Conservation (phyloP, 768 basidiomycete genomes). For the Amanita jacksonii region DNA sequence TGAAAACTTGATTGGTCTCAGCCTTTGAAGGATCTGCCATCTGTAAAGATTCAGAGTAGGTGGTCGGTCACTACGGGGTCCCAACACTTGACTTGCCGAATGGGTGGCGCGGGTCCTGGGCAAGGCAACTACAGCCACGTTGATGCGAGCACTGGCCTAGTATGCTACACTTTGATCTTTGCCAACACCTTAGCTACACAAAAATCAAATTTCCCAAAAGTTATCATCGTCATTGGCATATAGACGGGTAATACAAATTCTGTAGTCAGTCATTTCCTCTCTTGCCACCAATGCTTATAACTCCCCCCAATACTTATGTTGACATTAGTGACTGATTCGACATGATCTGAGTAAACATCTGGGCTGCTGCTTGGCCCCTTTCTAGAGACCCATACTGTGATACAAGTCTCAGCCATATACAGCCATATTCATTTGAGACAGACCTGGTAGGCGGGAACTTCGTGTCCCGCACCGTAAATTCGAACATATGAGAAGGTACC, state of each 20-base stretch:
- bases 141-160: too few species aligned
- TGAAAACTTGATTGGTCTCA: slow-evolving; percentile 83
- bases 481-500: slow-evolving; percentile 48
- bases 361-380: slow-evolving; percentile 32
- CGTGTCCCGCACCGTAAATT: slow-evolving; percentile 38
- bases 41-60: not conserved
- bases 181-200: too few species aligned
- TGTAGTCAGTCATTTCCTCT: too few species aligned
- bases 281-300: too few species aligned
- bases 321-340: slow-evolving; percentile 15
- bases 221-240: too few species aligned
- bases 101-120: too few species aligned
- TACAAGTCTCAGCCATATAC: not conserved
- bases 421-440: not conserved
- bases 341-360: slow-evolving; percentile 37
- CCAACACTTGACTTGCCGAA: not conserved
- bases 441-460: slow-evolving; percentile 38
- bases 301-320: slow-evolving; percentile 9
- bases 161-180: too few species aligned
- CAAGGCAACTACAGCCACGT: too few species aligned
- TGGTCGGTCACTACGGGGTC: slow-evolving; percentile 1
- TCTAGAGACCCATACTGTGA: slow-evolving; percentile 24
- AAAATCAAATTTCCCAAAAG: too few species aligned
- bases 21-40: slow-evolving; percentile 78
- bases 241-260: too few species aligned